These are phyloP conservation scores for Pseudogymnoascus sp. DNA, from an alignment of 2,329 filamentous ascomycete species.

Conservation along the genomic window DNA sequence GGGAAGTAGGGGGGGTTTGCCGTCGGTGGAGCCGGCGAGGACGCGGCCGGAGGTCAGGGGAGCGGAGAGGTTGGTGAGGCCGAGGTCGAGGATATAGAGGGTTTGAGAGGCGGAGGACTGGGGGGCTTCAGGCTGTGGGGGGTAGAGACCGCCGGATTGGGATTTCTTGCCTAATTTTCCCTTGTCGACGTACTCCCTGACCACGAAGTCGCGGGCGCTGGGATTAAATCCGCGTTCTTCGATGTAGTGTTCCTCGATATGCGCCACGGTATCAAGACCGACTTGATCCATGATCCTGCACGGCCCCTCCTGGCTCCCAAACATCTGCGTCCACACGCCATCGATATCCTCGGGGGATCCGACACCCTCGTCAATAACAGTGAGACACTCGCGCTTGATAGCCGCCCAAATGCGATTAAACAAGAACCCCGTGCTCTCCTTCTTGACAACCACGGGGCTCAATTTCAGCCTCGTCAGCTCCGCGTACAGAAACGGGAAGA, in stretches of 20 bases:
- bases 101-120: not conserved
- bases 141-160: constrained; percentile 20
- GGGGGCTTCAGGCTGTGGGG: not conserved
- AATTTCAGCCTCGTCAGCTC: constrained; percentile 28
- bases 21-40: constrained; percentile 11
- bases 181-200: constrained; percentile 25
- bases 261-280: constrained; percentile 32
- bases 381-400: constrained; percentile 33
- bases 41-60: constrained; percentile 13
- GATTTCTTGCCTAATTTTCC: constrained; percentile 29
- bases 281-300: constrained; percentile 34
- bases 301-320: constrained; percentile 29
- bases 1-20: not conserved
- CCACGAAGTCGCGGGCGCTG: constrained; percentile 24
- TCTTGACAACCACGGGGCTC: constrained; percentile 29
- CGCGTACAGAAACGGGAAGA: constrained; percentile 25
- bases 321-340: constrained; percentile 29
- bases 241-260: constrained; percentile 34
- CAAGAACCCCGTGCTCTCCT: constrained; percentile 31
- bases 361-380: constrained; percentile 29
- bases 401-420: constrained; percentile 36
- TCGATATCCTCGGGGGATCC: constrained; percentile 30
- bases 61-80: constrained; percentile 11
- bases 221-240: constrained; percentile 20
- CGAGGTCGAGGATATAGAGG: constrained; percentile 17